Evolutionary conservation across 352 stramenopile genomes (phyloP).

Genomic region (Halophytophthora polymorphica): DNA sequence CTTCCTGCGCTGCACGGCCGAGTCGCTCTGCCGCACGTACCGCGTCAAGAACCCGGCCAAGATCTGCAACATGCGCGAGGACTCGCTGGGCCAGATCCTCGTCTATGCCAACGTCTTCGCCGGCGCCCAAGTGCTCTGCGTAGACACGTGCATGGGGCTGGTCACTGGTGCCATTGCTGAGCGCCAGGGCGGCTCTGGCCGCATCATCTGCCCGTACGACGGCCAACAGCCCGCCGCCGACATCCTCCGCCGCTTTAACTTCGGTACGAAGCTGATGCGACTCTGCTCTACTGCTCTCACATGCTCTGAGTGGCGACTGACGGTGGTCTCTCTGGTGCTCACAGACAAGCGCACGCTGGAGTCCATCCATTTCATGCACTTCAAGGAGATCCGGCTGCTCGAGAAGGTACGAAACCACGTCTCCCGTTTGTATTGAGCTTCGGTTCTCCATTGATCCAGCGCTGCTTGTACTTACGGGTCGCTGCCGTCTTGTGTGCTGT

Average conservation of each 20-base stretch:
- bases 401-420: conserved; percentile 23
- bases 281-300: neutral
- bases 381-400: conserved; percentile 56
- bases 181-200: conserved; percentile 62
- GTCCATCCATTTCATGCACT: conserved; percentile 74
- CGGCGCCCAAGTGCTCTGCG: conserved; percentile 85
- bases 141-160: conserved; percentile 93
- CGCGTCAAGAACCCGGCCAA: conserved; percentile 88
- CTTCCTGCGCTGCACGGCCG: conserved; percentile 84
- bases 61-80: conserved; percentile 90
- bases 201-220: conserved; percentile 69
- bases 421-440: neutral
- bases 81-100: conserved; percentile 93
- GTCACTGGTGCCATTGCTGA: conserved; percentile 89
- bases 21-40: conserved; percentile 88
- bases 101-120: conserved; percentile 92
- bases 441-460: neutral
- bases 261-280: conserved; percentile 37
- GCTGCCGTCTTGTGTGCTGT: neutral
- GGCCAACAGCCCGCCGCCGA: conserved; percentile 72
- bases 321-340: neutral
- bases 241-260: conserved; percentile 85
- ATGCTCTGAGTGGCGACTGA: neutral
- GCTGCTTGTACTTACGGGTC: neutral
- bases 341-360: conserved; percentile 67